These are phyloP conservation scores for Tetracentron sinense DNA, from an alignment of 164 flowering plant genomes.

Conservation along the genomic window DNA sequence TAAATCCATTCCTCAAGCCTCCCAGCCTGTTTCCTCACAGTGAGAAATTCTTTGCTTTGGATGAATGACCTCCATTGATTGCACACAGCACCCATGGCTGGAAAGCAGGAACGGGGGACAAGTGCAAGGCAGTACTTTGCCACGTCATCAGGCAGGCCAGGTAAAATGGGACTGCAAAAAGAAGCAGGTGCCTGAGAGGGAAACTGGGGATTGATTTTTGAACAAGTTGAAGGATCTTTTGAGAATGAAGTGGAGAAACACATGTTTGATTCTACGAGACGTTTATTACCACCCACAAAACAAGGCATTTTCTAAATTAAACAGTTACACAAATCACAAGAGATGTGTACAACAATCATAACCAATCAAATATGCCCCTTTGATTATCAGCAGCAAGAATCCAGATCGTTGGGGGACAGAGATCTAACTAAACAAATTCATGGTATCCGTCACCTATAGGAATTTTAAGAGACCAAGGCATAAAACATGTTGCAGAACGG, in stretches of 20 bases:
- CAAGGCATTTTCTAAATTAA: constrained; percentile 40
- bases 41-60: constrained; percentile 71
- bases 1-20: constrained; percentile 89
- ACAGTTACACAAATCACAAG: constrained; percentile 8
- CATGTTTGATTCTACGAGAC: constrained; percentile 38
- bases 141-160: constrained; percentile 94
- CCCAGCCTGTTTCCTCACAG: constrained; percentile 68
- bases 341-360: constrained; percentile 12
- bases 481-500: constrained; percentile 44
- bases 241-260: constrained; percentile 36
- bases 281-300: constrained; percentile 42
- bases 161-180: constrained; percentile 49
- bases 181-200: constrained; percentile 24
- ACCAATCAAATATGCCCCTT: constrained; percentile 13
- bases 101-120: constrained; percentile 72
- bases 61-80: constrained; percentile 78
- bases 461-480: constrained; percentile 77
- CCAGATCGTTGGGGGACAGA: constrained; percentile 2
- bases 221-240: constrained; percentile 24
- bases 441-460: constrained; percentile 73
- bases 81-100: constrained; percentile 76
- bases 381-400: constrained; percentile 6
- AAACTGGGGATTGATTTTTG: constrained; percentile 26
- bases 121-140: constrained; percentile 88
- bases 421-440: constrained; percentile 50